Evolutionary conservation across 1,284 basidiomycete genomes (phyloP).

Genomic region (Sporisorium graminicola): DNA sequence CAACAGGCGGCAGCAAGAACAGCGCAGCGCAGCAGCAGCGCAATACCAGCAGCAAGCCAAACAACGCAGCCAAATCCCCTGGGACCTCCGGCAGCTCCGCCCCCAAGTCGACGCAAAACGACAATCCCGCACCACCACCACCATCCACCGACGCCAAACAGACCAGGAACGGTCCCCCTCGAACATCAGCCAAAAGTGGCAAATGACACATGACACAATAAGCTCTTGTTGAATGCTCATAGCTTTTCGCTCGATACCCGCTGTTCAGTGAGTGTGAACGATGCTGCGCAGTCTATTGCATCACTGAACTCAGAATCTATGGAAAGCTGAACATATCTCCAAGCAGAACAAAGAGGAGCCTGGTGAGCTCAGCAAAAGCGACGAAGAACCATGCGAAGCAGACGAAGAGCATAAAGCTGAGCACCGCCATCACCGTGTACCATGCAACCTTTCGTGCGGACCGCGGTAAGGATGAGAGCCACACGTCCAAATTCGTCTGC

Average conservation of each 20-base stretch:
- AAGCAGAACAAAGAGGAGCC: background rate
- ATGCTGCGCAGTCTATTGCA: background rate
- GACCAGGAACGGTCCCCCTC: background rate
- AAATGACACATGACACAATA: background rate
- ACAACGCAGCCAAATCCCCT: background rate
- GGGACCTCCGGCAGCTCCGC: background rate
- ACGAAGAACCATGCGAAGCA: background rate
- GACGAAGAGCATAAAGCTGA: background rate
- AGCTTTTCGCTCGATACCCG: no score
- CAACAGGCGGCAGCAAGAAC: background rate
- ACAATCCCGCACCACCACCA: background rate
- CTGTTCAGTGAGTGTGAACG: no score
- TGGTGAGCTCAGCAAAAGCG: background rate
- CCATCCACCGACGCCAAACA: background rate
- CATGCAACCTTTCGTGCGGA: background rate
- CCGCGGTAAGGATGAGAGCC: background rate
- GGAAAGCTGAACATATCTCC: background rate
- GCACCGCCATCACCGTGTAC: background rate
- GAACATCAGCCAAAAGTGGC: background rate
- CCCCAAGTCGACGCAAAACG: conserved; percentile 9
- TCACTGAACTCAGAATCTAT: background rate
- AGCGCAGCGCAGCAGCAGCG: conserved; percentile 6
- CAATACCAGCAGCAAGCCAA: background rate
- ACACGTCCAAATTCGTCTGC: background rate
- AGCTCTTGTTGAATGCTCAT: background rate